Evolutionary conservation across 768 basidiomycete genomes (phyloP).

Genomic region (Lactarius sp.): DNA sequence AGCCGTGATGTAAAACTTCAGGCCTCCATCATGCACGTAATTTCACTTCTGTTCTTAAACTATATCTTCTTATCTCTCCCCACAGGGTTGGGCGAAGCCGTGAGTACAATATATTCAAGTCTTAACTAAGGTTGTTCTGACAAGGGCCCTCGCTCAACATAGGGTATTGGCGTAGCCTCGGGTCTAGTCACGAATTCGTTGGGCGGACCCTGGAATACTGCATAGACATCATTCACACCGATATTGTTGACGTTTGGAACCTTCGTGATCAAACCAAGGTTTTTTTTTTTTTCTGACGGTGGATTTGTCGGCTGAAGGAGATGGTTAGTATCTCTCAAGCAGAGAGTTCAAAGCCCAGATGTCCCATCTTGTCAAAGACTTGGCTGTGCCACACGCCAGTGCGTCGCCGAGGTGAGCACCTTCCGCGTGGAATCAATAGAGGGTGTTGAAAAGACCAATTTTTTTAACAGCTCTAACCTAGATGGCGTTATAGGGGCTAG

Average conservation of each 20-base stretch:
- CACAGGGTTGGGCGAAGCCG: constrained; percentile 5
- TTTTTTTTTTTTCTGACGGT: neutral
- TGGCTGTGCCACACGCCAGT: neutral
- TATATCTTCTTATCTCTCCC: neutral
- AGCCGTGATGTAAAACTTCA: neutral
- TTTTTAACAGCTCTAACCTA: neutral
- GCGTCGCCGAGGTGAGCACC: neutral
- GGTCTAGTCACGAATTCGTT: neutral
- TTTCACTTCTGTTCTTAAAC: neutral
- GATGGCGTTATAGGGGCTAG: neutral
- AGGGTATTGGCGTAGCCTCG: constrained; percentile 11
- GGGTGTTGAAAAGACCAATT: neutral
- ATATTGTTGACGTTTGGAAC: constrained; percentile 14
- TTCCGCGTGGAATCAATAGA: neutral
- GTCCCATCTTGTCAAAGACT: constrained; percentile 5
- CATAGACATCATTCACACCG: neutral
- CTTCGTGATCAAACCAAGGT: neutral
- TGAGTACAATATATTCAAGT: neutral
- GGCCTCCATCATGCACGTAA: constrained; percentile 9
- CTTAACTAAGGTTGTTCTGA: neutral
- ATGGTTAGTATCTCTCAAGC: neutral
- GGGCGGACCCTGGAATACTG: neutral
- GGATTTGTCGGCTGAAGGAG: neutral
- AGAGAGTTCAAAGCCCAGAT: neutral
- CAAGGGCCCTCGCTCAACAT: neutral